Base-by-base conservation (phyloP, 2,329 filamentous ascomycete species). In the Mycocentrospora acerina region DNA sequence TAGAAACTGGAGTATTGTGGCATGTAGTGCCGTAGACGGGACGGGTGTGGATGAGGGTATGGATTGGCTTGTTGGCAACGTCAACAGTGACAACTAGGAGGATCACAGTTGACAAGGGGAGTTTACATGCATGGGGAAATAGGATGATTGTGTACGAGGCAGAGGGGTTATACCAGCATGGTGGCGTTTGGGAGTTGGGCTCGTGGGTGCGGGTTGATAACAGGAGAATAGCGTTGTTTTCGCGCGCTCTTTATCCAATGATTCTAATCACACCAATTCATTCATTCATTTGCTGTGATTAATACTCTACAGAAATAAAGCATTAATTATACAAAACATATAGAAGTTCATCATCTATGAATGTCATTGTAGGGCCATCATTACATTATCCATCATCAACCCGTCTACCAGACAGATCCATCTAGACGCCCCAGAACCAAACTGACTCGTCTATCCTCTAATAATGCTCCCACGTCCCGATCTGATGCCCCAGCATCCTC, bases 1-100 rank as follows among this genome's bases (percentile, higher is more conserved):
- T 69, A 81, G 93, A 60, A 98, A 97, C 77, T 98, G 93, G 93
- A 97, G 90, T 70, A 98, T 98, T 65, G 90, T 98, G 67, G 91
- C 90, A 15, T 98, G 93, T 70, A 95, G 88, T 53, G 93, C 93
- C 11, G 91, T 98, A 40, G 93, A 96, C 65, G 93, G 93, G 29
- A 86, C 87, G 60, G 93, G 93, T 67, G 88, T 98, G 29, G 88
- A 85, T 48, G 93, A 98, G 71, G 93, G 93, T 44, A 98, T 98
- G 93, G 93, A 98, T 71, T 98, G 93, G 93, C 76, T 98, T 65
- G 90, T 94, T 77, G 88, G 36, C n/a, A 44, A 44, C 7, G 37
- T 17, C 18, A 37, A 38, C 25, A 37, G 43, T 16, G 33, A 37
- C 14, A 37, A 30, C 16, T 36, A 40, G 38, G 19, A 22, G 19